Conservation (phyloP, 2,329 filamentous ascomycete genomes). For the Penicillium concentricum region DNA sequence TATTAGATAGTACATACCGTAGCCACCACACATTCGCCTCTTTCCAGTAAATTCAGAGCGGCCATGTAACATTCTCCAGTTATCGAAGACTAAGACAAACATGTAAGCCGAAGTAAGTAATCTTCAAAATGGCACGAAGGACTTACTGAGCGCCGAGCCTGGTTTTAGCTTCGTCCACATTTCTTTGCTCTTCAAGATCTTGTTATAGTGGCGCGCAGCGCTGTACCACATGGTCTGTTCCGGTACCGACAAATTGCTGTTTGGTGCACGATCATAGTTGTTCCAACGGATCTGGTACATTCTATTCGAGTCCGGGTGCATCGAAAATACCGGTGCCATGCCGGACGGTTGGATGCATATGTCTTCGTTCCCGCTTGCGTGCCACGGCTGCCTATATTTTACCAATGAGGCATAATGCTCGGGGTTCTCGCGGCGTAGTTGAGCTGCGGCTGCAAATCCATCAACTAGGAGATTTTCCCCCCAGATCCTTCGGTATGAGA, state of each 20-base stretch:
- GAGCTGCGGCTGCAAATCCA: slow-evolving; percentile 70
- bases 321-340: slow-evolving; percentile 70
- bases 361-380: slow-evolving; percentile 83
- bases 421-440: slow-evolving; percentile 56
- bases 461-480: slow-evolving; percentile 83
- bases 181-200: slow-evolving; percentile 67
- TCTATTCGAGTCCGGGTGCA: slow-evolving; percentile 46
- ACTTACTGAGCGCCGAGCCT: slow-evolving; percentile 71
- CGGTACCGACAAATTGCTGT: slow-evolving; percentile 55
- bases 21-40: slow-evolving; percentile 85
- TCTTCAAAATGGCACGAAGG: neutral
- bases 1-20: slow-evolving; percentile 61
- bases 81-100: slow-evolving; percentile 73
- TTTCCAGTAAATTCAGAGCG: slow-evolving; percentile 78
- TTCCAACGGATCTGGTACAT: slow-evolving; percentile 83
- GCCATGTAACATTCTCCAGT: slow-evolving; percentile 92
- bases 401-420: slow-evolving; percentile 59
- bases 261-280: slow-evolving; percentile 77
- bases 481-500: slow-evolving; percentile 68
- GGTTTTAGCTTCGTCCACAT: slow-evolving; percentile 81
- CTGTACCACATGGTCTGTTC: slow-evolving; percentile 68
- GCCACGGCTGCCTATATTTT: slow-evolving; percentile 64
- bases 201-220: slow-evolving; percentile 72
- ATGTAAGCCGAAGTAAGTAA: neutral
- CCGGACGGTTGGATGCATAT: slow-evolving; percentile 73